Conservation (phyloP, 192 early-diverging fungal species). For the Spizellomyces sp. region DNA sequence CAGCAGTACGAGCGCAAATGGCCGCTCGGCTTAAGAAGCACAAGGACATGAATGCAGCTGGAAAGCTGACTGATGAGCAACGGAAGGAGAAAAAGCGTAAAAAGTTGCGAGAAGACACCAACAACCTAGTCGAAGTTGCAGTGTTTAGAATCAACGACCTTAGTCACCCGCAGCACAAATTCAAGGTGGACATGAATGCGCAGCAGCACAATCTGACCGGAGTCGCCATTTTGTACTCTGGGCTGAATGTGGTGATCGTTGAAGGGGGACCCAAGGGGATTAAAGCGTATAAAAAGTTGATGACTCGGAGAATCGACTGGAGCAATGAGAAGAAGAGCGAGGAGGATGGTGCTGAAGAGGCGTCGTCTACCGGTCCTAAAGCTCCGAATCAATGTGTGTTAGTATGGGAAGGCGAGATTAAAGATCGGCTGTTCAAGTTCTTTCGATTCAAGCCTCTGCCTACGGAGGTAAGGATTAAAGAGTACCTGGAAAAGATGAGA, state of each 20-base stretch:
- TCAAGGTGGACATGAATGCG: slow-evolving; percentile 92
- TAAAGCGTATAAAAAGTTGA: slow-evolving; percentile 93
- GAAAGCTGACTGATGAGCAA: slow-evolving; percentile 89
- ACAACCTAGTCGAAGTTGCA: slow-evolving; percentile 71
- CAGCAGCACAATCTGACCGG: slow-evolving; percentile 85
- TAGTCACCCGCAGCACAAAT: slow-evolving; percentile 77
- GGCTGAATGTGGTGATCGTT: slow-evolving; percentile 80
- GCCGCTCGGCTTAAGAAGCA: slow-evolving; percentile 76
- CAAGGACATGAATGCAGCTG: slow-evolving; percentile 77
- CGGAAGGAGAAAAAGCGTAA: slow-evolving; percentile 70
- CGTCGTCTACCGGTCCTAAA: not conserved
- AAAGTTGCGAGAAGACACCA: slow-evolving; percentile 67
- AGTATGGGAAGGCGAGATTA: slow-evolving; percentile 92
- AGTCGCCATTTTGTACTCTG: slow-evolving; percentile 70
- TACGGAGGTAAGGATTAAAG: slow-evolving; percentile 73
- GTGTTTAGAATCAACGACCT: slow-evolving; percentile 84
- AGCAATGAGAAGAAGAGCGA: slow-evolving; percentile 51
- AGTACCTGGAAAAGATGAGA: slow-evolving; percentile 68
- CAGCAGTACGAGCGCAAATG: slow-evolving; percentile 87
- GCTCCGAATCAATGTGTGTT: slow-evolving; percentile 78
- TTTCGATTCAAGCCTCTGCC: slow-evolving; percentile 74
- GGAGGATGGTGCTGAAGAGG: slow-evolving; percentile 43
- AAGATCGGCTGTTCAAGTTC: slow-evolving; percentile 72
- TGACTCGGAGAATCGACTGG: slow-evolving; percentile 97
- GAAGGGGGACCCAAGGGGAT: slow-evolving; percentile 91